A percentile compares a stretch with the other conserved stretches of the same genome.
These are phyloP conservation scores for Narthecium ossifragum DNA, from an alignment of 106 monocot genomes.

Conservation along the genomic window DNA sequence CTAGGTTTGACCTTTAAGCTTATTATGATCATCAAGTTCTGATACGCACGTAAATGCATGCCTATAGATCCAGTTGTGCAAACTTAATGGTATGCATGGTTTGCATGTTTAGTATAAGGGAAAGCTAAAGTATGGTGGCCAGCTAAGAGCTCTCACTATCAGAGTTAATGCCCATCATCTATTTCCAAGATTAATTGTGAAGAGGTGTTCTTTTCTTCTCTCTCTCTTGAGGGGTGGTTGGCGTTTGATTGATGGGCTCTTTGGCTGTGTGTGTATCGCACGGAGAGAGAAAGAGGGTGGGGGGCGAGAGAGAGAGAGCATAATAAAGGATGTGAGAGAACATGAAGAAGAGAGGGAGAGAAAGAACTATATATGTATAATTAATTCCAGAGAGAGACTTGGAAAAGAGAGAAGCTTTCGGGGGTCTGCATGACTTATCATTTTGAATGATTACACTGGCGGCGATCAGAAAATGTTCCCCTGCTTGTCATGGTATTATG, in stretches of 20 bases:
- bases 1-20: constrained; percentile 31
- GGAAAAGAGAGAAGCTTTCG: not conserved
- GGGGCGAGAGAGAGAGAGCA: not conserved
- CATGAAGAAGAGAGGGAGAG: not conserved
- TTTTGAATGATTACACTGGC: constrained; percentile 38
- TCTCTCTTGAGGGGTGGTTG: constrained; percentile 9
- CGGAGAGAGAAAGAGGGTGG: not conserved
- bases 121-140: too few species aligned
- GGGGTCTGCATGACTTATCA: constrained; percentile 12
- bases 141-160: constrained; percentile 14
- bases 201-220: not conserved
- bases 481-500: not conserved
- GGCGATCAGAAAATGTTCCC: constrained; percentile 35
- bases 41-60: too few species aligned
- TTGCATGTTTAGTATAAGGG: too few species aligned
- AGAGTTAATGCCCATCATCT: constrained; percentile 2
- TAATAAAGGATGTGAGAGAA: not conserved
- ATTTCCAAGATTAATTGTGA: constrained; percentile 8
- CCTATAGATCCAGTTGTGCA: too few species aligned
- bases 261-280: constrained; percentile 9
- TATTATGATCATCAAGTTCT: too few species aligned
- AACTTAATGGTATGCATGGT: too few species aligned
- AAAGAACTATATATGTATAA: too few species aligned
- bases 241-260: constrained; percentile 13
- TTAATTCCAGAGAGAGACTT: not conserved